Evolutionary conservation across 2,329 filamentous ascomycete genomes (phyloP).

Genomic region (Pseudocercospora vitis): DNA sequence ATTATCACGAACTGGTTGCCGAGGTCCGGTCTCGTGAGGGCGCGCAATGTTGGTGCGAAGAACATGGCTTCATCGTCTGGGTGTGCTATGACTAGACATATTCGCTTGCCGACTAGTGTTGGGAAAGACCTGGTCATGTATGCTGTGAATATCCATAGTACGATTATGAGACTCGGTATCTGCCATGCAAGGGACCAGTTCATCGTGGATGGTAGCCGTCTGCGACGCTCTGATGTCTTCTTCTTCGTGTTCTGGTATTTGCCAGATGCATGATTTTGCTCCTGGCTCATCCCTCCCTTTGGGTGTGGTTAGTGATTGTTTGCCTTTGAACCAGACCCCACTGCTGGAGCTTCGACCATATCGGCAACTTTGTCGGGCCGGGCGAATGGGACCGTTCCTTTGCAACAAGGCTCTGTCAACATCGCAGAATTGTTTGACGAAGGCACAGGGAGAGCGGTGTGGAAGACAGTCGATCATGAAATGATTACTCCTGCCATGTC

Average conservation of each 20-base stretch:
- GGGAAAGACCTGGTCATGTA: conserved; percentile 57
- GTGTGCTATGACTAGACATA: conserved; percentile 91
- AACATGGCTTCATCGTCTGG: conserved; percentile 99
- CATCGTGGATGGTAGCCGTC: conserved; percentile 35
- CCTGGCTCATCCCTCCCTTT: neutral
- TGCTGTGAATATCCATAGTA: conserved; percentile 50
- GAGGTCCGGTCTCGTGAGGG: conserved; percentile 74
- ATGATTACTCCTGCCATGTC: neutral
- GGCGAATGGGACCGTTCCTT: neutral
- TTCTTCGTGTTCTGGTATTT: neutral
- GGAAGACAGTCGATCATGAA: neutral
- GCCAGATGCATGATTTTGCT: conserved; percentile 14
- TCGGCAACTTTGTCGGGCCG: neutral
- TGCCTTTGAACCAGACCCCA: neutral
- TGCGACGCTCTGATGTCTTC: neutral
- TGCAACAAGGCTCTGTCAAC: neutral
- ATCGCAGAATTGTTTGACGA: neutral
- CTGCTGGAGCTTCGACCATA: neutral
- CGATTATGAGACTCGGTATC: conserved; percentile 45
- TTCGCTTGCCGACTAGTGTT: conserved; percentile 74
- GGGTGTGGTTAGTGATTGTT: neutral
- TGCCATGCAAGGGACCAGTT: conserved; percentile 41
- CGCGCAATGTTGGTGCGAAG: conserved; percentile 84
- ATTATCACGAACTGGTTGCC: conserved; percentile 93
- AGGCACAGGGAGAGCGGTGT: neutral